These are phyloP conservation scores for Plasmopara viticola DNA, from an alignment of 352 stramenopile genomes.

Conservation along the genomic window DNA sequence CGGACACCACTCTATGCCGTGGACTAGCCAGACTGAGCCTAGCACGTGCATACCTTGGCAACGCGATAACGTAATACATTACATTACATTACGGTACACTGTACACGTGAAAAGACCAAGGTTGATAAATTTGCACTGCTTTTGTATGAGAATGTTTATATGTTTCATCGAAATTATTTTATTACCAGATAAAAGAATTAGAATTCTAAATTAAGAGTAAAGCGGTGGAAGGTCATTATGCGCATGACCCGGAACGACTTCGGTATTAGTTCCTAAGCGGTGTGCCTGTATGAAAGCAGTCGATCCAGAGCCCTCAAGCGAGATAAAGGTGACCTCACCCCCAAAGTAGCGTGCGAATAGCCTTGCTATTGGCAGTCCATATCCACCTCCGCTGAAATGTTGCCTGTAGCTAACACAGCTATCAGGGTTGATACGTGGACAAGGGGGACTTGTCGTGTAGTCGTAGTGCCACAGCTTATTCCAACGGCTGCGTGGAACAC, in stretches of 20 bases:
- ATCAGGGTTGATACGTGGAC: constrained; percentile 46
- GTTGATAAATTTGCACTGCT: too few relatives aligned
- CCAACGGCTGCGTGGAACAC: constrained; percentile 95
- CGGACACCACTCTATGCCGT: too few relatives aligned
- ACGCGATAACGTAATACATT: too few relatives aligned
- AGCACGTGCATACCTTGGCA: too few relatives aligned
- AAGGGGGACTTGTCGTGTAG: constrained; percentile 94
- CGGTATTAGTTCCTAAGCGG: constrained; percentile 62
- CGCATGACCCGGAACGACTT: constrained; percentile 66
- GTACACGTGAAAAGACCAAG: too few relatives aligned
- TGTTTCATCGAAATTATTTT: too few relatives aligned
- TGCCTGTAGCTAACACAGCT: constrained; percentile 72
- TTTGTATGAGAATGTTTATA: too few relatives aligned
- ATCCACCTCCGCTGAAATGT: constrained; percentile 92
- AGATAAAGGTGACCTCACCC: constrained; percentile 97
- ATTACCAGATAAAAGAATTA: too few relatives aligned
- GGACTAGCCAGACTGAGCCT: too few relatives aligned
- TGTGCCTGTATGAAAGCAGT: constrained; percentile 86
- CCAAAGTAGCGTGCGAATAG: constrained; percentile 98
- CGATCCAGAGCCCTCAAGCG: constrained; percentile 97
- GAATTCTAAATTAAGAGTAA: constrained; percentile 19
- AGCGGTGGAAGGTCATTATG: constrained; percentile 27
- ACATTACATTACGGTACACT: background rate
- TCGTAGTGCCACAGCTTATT: constrained; percentile 97
- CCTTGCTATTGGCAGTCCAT: constrained; percentile 88